Evolutionary conservation across 495 filamentous ascomycete species (phyloP), one percentile per base, ranked within the genome.

Genomic region (Talaromyces ruber): DNA sequence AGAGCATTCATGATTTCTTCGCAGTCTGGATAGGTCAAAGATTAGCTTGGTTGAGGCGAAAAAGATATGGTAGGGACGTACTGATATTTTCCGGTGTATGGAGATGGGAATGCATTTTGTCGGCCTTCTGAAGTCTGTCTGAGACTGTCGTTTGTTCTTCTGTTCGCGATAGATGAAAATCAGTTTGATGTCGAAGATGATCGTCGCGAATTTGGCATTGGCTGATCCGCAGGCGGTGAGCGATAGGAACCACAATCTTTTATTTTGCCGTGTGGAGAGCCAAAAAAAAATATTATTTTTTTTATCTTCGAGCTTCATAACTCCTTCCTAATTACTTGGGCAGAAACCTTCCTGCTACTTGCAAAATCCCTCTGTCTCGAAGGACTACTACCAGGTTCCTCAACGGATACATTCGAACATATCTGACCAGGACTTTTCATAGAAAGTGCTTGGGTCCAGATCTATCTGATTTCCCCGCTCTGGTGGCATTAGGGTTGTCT

Each of bases 31-130:
- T 9, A 30, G 4, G n/a, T 21, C 11, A 32, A 29, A 5, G 24
- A 18, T 51, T 34, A 39, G 29, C 28, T 61, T n/a, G 11, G 32
- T 47, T 55, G 6, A 30, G 9, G 21, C 16, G 25, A 30, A 37
- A 11, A 16, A 47, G 52, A 58, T 14, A 21, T n/a, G 14, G 24
- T n/a, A 7, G 9, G 3, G 53, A 76, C 78, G 28, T 82, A 97
- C 94, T 92, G 72, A 76, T 77, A 65, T 96, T 97, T 68, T 96
- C 84, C 64, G 92, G 89, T 25, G 91, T 97, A 68, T 98, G 92
- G 4, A 98, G 76, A 75, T 96, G 93, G 25, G 94, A 94, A 90
- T 98, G 94, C 94, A 98, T 98, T 54, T 75, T 86, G 71, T 60
- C 25, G 12, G 11, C 0, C 22, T 18, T n/a, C 18, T 37, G 12